Conservation (phyloP, 805 yeast species). For the Candida germanica region DNA sequence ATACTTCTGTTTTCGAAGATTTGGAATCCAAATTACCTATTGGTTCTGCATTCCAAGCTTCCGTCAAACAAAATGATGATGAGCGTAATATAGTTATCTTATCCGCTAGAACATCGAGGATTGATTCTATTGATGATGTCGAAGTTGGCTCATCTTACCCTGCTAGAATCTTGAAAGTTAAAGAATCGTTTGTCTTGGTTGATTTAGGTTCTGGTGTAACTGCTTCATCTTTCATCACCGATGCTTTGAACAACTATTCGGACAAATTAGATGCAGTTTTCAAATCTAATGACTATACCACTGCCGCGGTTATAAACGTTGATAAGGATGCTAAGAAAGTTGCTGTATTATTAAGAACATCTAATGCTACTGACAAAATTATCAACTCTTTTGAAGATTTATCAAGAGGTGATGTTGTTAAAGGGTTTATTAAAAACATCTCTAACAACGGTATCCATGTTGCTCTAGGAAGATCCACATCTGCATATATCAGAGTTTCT, state of each 20-base stretch:
- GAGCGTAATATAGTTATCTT: slow-evolving; percentile 51
- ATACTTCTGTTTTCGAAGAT: slow-evolving; percentile 45
- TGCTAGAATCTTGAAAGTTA: slow-evolving; percentile 58
- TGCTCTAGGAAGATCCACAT: slow-evolving; percentile 63
- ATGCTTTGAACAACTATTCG: slow-evolving; percentile 69
- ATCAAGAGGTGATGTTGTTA: slow-evolving; percentile 66
- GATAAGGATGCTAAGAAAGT: slow-evolving; percentile 51
- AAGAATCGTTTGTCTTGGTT: slow-evolving; percentile 60
- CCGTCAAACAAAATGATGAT: slow-evolving; percentile 50
- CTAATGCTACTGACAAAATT: slow-evolving; percentile 47
- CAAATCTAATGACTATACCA: slow-evolving; percentile 49
- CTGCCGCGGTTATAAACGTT: slow-evolving; percentile 52
- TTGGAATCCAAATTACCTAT: slow-evolving; percentile 61
- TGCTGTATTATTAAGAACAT: slow-evolving; percentile 58
- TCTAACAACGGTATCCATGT: slow-evolving; percentile 77
- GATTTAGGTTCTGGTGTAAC: slow-evolving; percentile 62
- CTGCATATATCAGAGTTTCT: slow-evolving; percentile 76
- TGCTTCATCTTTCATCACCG: slow-evolving; percentile 70
- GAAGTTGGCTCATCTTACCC: slow-evolving; percentile 55
- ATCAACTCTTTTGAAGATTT: slow-evolving; percentile 52
- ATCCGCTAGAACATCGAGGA: slow-evolving; percentile 45
- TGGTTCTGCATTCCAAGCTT: slow-evolving; percentile 66
- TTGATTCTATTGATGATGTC: slow-evolving; percentile 47
- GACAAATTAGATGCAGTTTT: slow-evolving; percentile 49
- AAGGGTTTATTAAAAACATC: slow-evolving; percentile 77